A percentile compares a stretch with the other conserved stretches of the same genome.
These are phyloP conservation scores for Boehmeria nivea DNA, from an alignment of 306 rosid species.

Conservation along the genomic window DNA sequence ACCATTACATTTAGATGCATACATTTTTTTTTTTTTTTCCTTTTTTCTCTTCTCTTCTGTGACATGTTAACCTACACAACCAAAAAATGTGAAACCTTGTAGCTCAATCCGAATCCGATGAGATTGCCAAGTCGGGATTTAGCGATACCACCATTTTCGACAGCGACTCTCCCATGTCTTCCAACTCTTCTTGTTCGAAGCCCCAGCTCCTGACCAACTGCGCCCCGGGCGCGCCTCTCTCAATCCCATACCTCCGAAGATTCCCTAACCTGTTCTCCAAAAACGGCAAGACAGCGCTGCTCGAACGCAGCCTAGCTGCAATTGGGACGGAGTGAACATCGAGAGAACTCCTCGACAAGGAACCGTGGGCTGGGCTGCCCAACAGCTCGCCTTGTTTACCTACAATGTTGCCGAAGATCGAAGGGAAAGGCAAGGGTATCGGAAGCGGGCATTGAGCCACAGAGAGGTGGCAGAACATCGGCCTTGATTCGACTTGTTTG, in stretches of 20 bases:
- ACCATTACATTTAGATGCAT: no score
- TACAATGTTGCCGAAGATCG: conserved; percentile 55
- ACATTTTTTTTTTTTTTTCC: no score
- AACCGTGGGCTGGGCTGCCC: conserved; percentile 28
- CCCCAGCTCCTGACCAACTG: conserved; percentile 73
- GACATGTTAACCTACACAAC: no score
- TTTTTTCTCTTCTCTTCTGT: no score
- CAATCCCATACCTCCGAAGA: conserved; percentile 50
- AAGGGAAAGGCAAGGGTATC: conserved; percentile 86
- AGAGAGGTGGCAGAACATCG: conserved; percentile 68
- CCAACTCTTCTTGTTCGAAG: conserved; percentile 62
- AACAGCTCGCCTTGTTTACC: conserved; percentile 63
- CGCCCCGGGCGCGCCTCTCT: conserved; percentile 60
- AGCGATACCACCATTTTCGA: conserved; percentile 59
- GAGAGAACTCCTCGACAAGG: conserved; percentile 62
- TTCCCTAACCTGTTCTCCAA: conserved; percentile 57
- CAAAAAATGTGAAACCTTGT: no score
- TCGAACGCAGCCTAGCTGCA: conserved; percentile 82
- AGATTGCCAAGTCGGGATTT: conserved; percentile 39
- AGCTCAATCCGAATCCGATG: conserved; percentile 77
- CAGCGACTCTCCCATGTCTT: conserved; percentile 72
- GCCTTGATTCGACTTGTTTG: conserved; percentile 42
- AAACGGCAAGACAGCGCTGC: conserved; percentile 59
- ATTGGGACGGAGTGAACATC: conserved; percentile 79
- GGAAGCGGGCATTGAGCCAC: conserved; percentile 72